These are phyloP conservation scores for Clonostachys rhizophaga DNA, from an alignment of 2,329 filamentous ascomycete species.

Conservation along the genomic window DNA sequence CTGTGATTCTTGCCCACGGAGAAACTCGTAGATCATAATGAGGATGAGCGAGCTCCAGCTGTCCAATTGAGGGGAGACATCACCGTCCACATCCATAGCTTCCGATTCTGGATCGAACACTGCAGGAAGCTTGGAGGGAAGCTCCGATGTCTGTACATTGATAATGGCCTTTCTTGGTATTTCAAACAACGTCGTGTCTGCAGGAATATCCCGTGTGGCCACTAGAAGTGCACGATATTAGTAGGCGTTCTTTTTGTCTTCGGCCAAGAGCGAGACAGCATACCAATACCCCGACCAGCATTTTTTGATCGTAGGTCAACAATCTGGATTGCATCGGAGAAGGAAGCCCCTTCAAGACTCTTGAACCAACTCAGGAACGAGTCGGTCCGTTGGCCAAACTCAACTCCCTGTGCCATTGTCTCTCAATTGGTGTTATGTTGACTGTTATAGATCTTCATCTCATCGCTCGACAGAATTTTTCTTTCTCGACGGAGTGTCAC, in stretches of 20 bases:
- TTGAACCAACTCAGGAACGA: conserved; percentile 51
- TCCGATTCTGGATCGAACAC: conserved; percentile 37
- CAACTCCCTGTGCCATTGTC: too few species aligned
- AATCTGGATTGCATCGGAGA: conserved; percentile 47
- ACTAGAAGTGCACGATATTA: conserved; percentile 41
- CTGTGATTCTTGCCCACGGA: conserved; percentile 51
- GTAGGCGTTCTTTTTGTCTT: not conserved
- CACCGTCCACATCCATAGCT: conserved; percentile 22
- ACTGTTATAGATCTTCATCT: too few species aligned
- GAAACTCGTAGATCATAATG: conserved; percentile 72
- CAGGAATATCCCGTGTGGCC: conserved; percentile 62
- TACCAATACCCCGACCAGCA: conserved; percentile 53
- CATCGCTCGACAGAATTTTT: too few species aligned
- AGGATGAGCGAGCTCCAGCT: conserved; percentile 63
- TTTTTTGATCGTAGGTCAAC: conserved; percentile 43
- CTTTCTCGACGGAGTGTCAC: too few species aligned
- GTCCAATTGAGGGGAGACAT: conserved; percentile 33
- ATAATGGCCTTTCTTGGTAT: conserved; percentile 72
- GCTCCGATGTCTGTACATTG: conserved; percentile 65
- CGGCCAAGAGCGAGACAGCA: conserved; percentile 6
- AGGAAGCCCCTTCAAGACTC: conserved; percentile 42
- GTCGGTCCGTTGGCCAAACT: conserved; percentile 35
- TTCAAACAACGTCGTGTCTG: conserved; percentile 75
- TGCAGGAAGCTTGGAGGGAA: conserved; percentile 52
- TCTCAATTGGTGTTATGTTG: too few species aligned